phyloP scores from a whole-genome alignment of 1,139 yeast species.

The Yamadazyma conglobata region DNA sequence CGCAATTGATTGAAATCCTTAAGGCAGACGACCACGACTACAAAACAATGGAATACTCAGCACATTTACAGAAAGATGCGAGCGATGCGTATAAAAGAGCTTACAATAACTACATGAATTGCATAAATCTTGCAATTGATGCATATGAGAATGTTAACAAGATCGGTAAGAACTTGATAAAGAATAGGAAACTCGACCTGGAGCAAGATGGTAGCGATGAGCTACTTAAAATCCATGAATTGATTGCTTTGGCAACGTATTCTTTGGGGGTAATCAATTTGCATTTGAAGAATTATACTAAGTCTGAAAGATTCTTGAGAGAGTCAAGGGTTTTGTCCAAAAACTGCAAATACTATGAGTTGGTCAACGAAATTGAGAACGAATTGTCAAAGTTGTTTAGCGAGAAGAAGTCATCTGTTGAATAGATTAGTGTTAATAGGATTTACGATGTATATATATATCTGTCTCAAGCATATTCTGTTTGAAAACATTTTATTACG shows the following conservation, averaged over 20 bases:
- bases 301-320: conserved; percentile 60
- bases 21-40: conserved; percentile 15
- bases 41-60: not conserved
- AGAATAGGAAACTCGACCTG: conserved; percentile 1
- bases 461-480: too few relatives aligned
- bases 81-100: too few relatives aligned
- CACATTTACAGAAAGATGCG: too few relatives aligned
- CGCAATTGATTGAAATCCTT: conserved; percentile 32
- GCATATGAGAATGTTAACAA: conserved; percentile 53
- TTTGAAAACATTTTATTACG: too few relatives aligned
- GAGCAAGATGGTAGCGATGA: conserved; percentile 38
- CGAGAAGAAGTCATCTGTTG: too few relatives aligned
- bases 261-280: conserved; percentile 79
- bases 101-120: conserved; percentile 5
- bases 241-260: conserved; percentile 76
- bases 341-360: conserved; percentile 61
- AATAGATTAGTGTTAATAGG: too few relatives aligned
- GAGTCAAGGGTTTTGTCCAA: conserved; percentile 73
- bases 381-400: conserved; percentile 53
- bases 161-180: conserved; percentile 33
- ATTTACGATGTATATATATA: too few relatives aligned
- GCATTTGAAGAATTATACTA: conserved; percentile 51
- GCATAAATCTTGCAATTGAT: conserved; percentile 38
- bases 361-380: conserved; percentile 62
- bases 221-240: conserved; percentile 38